A percentile compares a stretch with the other conserved stretches of the same genome.
These are phyloP conservation scores for Fusarium sp. DNA, from an alignment of 2,329 filamentous ascomycete genomes.

Conservation along the genomic window DNA sequence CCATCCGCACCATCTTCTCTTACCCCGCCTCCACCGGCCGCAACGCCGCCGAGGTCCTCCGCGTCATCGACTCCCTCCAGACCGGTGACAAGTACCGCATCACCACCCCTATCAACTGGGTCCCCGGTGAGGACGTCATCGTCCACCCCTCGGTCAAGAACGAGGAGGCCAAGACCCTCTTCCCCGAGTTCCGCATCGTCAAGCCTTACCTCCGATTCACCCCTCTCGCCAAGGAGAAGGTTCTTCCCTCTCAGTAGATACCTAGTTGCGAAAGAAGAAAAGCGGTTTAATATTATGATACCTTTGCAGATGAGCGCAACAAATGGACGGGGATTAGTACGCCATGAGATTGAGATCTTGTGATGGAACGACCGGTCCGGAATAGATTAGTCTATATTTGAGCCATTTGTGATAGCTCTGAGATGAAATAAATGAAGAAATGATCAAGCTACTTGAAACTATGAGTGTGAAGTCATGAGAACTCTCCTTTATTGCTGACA, in stretches of 20 bases:
- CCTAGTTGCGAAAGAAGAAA: not conserved
- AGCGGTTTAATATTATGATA: slow-evolving; percentile 34
- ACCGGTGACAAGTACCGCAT: slow-evolving; percentile 88
- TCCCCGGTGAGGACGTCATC: slow-evolving; percentile 89
- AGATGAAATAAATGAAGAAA: slow-evolving; percentile 41
- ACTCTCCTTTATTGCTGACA: not conserved
- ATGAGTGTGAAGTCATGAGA: not conserved
- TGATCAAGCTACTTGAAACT: slow-evolving; percentile 6
- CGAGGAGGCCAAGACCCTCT: slow-evolving; percentile 86
- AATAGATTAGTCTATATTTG: slow-evolving; percentile 15
- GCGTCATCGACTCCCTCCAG: slow-evolving; percentile 82
- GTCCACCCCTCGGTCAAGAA: slow-evolving; percentile 85
- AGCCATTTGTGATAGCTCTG: slow-evolving; percentile 32
- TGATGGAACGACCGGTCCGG: slow-evolving; percentile 26
- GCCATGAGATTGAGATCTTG: slow-evolving; percentile 3
- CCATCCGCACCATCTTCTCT: slow-evolving; percentile 89
- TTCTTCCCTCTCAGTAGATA: slow-evolving; percentile 28
- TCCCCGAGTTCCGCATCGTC: slow-evolving; percentile 76
- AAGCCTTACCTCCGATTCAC: slow-evolving; percentile 82
- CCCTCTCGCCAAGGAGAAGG: slow-evolving; percentile 65
- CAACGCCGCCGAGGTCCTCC: slow-evolving; percentile 81
- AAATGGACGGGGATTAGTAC: slow-evolving; percentile 21
- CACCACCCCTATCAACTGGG: slow-evolving; percentile 92
- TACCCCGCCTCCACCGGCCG: slow-evolving; percentile 92
- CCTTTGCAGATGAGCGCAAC: slow-evolving; percentile 36